phyloP scores from a whole-genome alignment of 208 protist genomes.

The Leptomonas pyrrhocoris region DNA sequence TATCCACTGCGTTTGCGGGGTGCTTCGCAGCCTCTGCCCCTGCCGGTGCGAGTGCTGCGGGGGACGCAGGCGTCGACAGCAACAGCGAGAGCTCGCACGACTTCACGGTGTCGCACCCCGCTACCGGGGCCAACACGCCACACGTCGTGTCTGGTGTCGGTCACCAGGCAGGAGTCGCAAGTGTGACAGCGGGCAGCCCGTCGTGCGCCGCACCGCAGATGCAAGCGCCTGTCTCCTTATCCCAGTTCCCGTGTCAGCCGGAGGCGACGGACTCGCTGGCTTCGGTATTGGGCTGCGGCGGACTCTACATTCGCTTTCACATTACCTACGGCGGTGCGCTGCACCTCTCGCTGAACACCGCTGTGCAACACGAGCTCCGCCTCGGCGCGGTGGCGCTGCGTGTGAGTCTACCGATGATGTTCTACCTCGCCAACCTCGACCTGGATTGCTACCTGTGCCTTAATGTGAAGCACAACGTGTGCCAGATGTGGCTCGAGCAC shows the following conservation, averaged over 20 bases:
- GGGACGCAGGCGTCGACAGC: constrained; percentile 9
- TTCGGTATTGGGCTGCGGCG: constrained; percentile 50
- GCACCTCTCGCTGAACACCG: constrained; percentile 49
- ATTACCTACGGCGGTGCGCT: constrained; percentile 84
- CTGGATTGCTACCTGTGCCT: constrained; percentile 81
- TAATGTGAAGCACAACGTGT: constrained; percentile 61
- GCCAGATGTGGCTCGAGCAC: constrained; percentile 74
- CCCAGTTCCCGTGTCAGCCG: constrained; percentile 23
- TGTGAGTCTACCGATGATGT: constrained; percentile 64
- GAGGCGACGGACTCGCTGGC: constrained; percentile 41
- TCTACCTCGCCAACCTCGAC: constrained; percentile 68
- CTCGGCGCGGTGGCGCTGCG: constrained; percentile 50
- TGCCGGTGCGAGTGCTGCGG: background rate
- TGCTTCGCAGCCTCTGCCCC: background rate
- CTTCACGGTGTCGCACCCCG: constrained; percentile 11
- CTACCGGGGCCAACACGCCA: constrained; percentile 8
- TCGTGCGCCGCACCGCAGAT: background rate
- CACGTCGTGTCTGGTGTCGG: constrained; percentile 6
- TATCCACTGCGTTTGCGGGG: constrained; percentile 1
- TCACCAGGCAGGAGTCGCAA: background rate
- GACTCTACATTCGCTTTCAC: constrained; percentile 77
- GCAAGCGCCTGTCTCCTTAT: background rate
- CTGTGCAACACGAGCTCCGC: constrained; percentile 59
- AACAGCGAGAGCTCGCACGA: constrained; percentile 24
- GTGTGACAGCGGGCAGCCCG: background rate